Base-by-base conservation (phyloP, 108 stramenopile species). In the Cyclostephanos tholiformis region DNA sequence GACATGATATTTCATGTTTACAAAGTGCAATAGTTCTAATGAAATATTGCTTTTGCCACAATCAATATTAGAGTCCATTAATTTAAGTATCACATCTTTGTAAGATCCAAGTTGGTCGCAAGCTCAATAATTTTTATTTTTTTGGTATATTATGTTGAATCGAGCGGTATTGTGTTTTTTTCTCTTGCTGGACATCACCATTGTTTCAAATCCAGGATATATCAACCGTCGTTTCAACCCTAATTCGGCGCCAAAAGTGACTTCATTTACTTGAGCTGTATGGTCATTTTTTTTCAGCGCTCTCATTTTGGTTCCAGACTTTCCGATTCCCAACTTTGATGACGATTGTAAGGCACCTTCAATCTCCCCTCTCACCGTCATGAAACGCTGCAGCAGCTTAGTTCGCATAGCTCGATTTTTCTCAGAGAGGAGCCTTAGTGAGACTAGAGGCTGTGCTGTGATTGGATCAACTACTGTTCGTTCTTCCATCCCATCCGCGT, bases 401-500 rank as follows among this genome's bases (percentile, higher is more conserved):
- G 68, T 46, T 7, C 68, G 63, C 53, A 69, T 16, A 3, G 55
- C 27, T n/a, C 67, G 60, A 51, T 69, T 64, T 23, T 69, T 68
- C 57, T 74, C 26, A 8, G 79, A 27, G 26, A 80, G 52, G 46
- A 80, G 56, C 2, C 69, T 67, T 6, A 80, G 39, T 22, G 79
- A 74, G 7, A 74, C 68, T 10, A 72, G 72, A 10, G 30, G 35
- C 9, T 20, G 29, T 44, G 14, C 32, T 39, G 53, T 50, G 6
- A 59, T 67, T 41, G 79, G 67, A 68, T 80, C 79, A n/a, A 29
- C 67, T 19, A 74, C 68, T 27, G 72, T 32, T 39, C 79, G 51
- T 53, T 69, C 72, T 73, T 63, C 49, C 79, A 80, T 69, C 39
- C 67, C 72, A 65, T 80, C 79, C 55, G 72, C 72, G 48, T 74